These are phyloP conservation scores for Leccinum pellstonianum DNA, from an alignment of 768 basidiomycete species.

Conservation along the genomic window DNA sequence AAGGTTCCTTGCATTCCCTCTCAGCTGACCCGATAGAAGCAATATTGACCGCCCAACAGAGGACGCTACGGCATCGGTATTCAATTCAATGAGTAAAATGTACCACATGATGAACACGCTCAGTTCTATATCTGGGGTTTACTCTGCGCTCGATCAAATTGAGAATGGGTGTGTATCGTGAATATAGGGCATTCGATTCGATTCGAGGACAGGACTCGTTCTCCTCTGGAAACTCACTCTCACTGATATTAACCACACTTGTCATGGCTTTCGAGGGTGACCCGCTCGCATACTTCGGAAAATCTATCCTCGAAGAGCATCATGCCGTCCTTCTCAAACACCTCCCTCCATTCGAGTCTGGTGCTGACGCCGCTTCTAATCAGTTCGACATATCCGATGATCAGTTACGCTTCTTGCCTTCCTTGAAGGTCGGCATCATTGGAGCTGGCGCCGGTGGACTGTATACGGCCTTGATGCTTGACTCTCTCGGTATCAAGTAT, in stretches of 20 bases:
- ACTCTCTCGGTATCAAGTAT: conserved; percentile 41
- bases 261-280: conserved; percentile 18
- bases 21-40: no score
- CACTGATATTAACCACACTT: background rate
- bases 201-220: background rate
- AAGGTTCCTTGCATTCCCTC: background rate
- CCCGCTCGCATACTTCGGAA: conserved; percentile 17
- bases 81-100: background rate
- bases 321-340: conserved; percentile 8
- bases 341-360: background rate
- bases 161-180: background rate
- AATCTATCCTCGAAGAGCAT: conserved; percentile 14
- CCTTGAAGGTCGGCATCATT: conserved; percentile 18
- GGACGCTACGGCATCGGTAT: no score
- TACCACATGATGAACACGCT: background rate
- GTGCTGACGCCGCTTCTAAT: background rate
- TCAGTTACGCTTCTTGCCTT: background rate
- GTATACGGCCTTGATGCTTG: conserved; percentile 45
- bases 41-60: no score
- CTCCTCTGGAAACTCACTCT: background rate
- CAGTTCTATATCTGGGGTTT: background rate
- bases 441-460: conserved; percentile 33
- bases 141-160: background rate
- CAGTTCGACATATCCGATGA: conserved; percentile 3
- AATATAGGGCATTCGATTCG: background rate